Evolutionary conservation across 1,139 yeast species (phyloP), one percentile per base, ranked within the genome.

Genomic region (Sporopachydermia cereana): DNA sequence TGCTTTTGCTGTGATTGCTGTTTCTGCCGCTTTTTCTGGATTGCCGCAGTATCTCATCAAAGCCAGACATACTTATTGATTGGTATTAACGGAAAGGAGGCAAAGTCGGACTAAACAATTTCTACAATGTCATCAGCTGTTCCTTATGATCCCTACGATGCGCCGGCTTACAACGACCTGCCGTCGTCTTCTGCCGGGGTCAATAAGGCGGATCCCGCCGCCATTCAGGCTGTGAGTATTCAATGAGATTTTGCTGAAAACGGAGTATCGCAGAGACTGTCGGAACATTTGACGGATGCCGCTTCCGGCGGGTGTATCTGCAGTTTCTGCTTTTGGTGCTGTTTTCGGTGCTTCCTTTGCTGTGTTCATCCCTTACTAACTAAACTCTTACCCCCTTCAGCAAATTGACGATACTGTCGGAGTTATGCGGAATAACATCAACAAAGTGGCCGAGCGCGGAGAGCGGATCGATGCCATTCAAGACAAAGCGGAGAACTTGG

Each of bases 371-470:
- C n/a, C 3, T 9, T n/a, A n/a, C n/a, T n/a, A n/a, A n/a, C n/a
- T n/a, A n/a, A n/a, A n/a, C n/a, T n/a, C 14, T 39, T 18, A 24
- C 24, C 12, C 5, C 3, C 45, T 42, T 36, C 60, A 79, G 80
- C 95, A 88, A 73, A 86, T 88, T 62, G 95, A 88, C 63, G 96
- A 86, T 61, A 89, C 99, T 23, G 97, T 93, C 42, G 97, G 95
- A 29, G 84, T 89, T 61, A 93, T 91, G 98, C 77, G 97, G 66
- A 96, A 91, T 58, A 91, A 93, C 69, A 86, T 91, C 67, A 88
- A 88, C 68, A 86, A 88, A 61, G 96, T 88, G 41, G 95, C 95
- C 25, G 95, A 88, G 64, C 72, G 88, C 62, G 98, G 98, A 53
- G 96, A 91, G 60, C 80, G 95, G 55, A 74, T 91, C 54, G 96